Conservation (phyloP, 306 rosid genomes). For the Fragaria iinumae region DNA sequence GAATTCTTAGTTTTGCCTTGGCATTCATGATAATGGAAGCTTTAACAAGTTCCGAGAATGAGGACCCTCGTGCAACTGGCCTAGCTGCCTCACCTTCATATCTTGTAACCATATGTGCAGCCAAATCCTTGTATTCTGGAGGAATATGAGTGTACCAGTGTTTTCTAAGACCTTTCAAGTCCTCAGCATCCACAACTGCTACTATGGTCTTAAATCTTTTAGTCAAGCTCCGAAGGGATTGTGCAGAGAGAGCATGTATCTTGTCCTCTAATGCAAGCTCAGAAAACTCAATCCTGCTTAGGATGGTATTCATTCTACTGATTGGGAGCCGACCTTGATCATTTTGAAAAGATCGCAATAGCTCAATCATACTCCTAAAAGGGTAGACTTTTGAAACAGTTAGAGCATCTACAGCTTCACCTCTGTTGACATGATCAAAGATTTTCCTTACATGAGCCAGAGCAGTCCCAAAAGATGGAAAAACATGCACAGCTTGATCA, state of each 20-base stretch:
- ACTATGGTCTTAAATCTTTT: conserved; percentile 60
- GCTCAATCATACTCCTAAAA: conserved; percentile 61
- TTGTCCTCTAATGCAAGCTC: conserved; percentile 61
- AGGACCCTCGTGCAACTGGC: conserved; percentile 65
- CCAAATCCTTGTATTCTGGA: conserved; percentile 46
- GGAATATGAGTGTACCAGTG: conserved; percentile 69
- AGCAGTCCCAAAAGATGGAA: conserved; percentile 59
- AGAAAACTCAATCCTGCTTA: conserved; percentile 35
- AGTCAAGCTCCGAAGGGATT: conserved; percentile 53
- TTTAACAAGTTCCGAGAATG: conserved; percentile 47
- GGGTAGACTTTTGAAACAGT: conserved; percentile 55
- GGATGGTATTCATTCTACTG: conserved; percentile 18
- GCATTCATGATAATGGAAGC: neutral
- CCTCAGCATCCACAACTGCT: conserved; percentile 61
- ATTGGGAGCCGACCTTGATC: conserved; percentile 40
- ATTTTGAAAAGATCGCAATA: conserved; percentile 53
- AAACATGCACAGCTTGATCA: conserved; percentile 31
- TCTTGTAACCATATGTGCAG: conserved; percentile 38
- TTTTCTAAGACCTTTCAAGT: conserved; percentile 62
- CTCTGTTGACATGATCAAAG: conserved; percentile 51
- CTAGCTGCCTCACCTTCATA: conserved; percentile 57
- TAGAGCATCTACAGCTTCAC: conserved; percentile 47
- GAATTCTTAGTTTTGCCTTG: conserved; percentile 44
- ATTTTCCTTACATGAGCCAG: conserved; percentile 59
- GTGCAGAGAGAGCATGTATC: conserved; percentile 57